These are phyloP conservation scores for Metschnikowia peoriensis DNA, from an alignment of 805 yeast genomes.

Conservation along the genomic window DNA sequence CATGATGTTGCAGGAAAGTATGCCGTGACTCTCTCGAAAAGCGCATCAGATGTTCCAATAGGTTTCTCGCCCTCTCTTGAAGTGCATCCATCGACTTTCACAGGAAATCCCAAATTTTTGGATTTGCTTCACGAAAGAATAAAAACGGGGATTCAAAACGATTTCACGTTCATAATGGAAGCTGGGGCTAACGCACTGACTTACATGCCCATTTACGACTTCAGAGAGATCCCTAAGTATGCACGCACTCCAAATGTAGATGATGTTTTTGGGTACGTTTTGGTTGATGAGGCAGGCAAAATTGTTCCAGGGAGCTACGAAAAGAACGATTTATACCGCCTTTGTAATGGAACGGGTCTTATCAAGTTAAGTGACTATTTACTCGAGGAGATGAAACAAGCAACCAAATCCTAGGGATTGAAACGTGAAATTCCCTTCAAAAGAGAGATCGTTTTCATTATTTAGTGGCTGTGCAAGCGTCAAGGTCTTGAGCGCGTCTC, in stretches of 20 bases:
- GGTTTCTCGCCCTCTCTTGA: constrained; percentile 18
- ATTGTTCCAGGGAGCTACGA: constrained; percentile 58
- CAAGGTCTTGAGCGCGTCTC: no score
- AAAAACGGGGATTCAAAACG: constrained; percentile 28
- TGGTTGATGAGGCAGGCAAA: constrained; percentile 52
- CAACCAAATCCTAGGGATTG: constrained; percentile 1
- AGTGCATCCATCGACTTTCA: constrained; percentile 24
- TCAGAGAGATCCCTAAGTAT: constrained; percentile 60
- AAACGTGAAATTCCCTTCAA: no score
- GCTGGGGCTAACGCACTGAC: constrained; percentile 51
- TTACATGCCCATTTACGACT: constrained; percentile 70
- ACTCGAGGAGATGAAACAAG: constrained; percentile 16
- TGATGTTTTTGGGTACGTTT: constrained; percentile 68
- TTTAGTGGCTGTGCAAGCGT: no score
- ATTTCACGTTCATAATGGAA: constrained; percentile 55
- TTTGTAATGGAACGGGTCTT: constrained; percentile 33
- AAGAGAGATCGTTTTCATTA: no score
- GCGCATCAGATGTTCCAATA: constrained; percentile 23
- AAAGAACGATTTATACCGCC: constrained; percentile 55
- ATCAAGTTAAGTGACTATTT: constrained; percentile 20
- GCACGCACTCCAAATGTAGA: constrained; percentile 71
- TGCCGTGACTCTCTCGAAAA: constrained; percentile 22
- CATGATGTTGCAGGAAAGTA: constrained; percentile 14
- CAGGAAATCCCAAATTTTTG: constrained; percentile 28
- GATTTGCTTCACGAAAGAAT: constrained; percentile 27